Percentiles rank a stretch among this genome's conserved stretches.
phyloP scores from a whole-genome alignment of 1,139 yeast genomes.

The Kazachstania sp. region DNA sequence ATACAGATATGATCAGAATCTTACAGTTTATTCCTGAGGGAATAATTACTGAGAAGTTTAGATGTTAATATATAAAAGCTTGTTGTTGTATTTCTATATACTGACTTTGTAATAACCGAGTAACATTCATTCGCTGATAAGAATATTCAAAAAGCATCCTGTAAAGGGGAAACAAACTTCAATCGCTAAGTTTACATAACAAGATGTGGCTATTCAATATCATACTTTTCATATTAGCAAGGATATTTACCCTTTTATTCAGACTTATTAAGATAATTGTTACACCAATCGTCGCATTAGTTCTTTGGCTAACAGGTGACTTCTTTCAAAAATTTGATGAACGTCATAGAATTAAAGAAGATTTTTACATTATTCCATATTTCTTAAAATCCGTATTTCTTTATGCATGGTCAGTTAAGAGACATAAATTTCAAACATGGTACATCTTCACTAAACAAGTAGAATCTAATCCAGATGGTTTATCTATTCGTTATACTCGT shows the following conservation, averaged over 20 bases:
- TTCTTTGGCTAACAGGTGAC: slow-evolving; percentile 14
- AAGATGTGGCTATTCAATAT: slow-evolving; percentile 6
- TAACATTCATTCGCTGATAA: too few relatives aligned
- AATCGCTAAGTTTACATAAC: background rate
- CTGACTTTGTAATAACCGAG: too few relatives aligned
- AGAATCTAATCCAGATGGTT: slow-evolving; percentile 40
- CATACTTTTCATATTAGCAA: slow-evolving; percentile 11
- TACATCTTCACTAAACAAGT: slow-evolving; percentile 52
- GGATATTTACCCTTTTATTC: slow-evolving; percentile 11
- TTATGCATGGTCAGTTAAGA: slow-evolving; percentile 36
- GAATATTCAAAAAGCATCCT: too few relatives aligned
- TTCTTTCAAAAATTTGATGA: slow-evolving; percentile 36
- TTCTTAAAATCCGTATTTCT: slow-evolving; percentile 38
- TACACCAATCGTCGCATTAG: slow-evolving; percentile 10
- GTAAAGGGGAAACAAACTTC: too few relatives aligned
- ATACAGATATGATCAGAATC: too few relatives aligned
- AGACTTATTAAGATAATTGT: slow-evolving; percentile 17
- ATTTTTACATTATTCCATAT: slow-evolving; percentile 40
- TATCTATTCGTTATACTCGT: slow-evolving; percentile 56
- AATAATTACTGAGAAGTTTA: too few relatives aligned
- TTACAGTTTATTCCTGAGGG: too few relatives aligned
- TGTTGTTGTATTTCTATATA: too few relatives aligned
- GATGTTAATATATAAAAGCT: too few relatives aligned
- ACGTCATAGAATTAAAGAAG: slow-evolving; percentile 47
- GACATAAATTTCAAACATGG: slow-evolving; percentile 56